Evolutionary conservation across 176 grass and related monocot species (phyloP), one percentile per base, ranked within the genome.

Genomic region (Poa annua): DNA sequence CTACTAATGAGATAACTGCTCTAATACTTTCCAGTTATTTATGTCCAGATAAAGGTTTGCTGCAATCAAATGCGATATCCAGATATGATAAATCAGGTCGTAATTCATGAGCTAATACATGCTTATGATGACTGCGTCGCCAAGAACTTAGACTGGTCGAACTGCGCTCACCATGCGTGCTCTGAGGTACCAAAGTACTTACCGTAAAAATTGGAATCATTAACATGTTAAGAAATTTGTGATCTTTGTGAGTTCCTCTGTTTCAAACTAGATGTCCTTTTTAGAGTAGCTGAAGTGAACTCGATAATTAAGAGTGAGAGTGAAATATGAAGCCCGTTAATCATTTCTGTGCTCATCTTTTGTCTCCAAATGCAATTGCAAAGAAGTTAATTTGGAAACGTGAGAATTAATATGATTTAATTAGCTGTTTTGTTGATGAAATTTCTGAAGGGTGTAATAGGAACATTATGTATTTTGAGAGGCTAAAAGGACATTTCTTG

Each of bases 91-190:
- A 88, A 72, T 62, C 96, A 92, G 81, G 67, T 90, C 62, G 2
- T 99, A 47, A 93, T 93, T 90, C 96, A 96, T 80, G 96, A 94
- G 49, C 81, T 99, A 75, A 84, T 99, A 83, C 93, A 99, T 87
- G 96, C 93, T 81, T 96, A 99, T 84, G 96, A 99, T 65, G 96
- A 96, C 50, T 99, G 96, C 1, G 85, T 92, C 74, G 73, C 25
- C 65, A 99, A 96, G 86, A 95, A 98, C 81, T 0, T 99, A 42
- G 81, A 96, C 60, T 93, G 93, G 93, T 90, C 34, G 64, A 96
- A 99, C 90, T 99, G 96, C 70, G 93, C 77, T 66, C 96, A 99
- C 77, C 93, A 99, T 89, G 96, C 91, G 87, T 99, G 96, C 85
- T 93, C 93, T 20, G 96, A 96, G 93, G 96, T 93, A 93, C 74